Evolutionary conservation across 257 asterid species (phyloP).

Genomic region (Solanum pimpinellifolium): DNA sequence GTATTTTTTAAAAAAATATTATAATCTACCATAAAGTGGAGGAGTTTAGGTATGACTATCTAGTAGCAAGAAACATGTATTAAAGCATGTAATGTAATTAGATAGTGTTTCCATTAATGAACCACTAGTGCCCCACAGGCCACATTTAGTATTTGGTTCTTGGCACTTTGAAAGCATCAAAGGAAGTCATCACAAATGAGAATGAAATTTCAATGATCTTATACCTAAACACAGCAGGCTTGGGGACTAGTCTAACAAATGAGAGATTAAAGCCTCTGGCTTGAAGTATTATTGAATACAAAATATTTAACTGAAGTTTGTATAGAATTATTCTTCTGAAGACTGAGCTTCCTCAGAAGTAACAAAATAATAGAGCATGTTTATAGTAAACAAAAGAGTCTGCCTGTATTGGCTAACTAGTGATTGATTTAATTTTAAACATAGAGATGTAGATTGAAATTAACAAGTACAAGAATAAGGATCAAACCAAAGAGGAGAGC

Average conservation of each 20-base stretch:
- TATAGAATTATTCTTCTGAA: neutral
- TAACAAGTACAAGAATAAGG: constrained; percentile 54
- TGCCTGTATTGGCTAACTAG: neutral
- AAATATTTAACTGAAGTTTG: neutral
- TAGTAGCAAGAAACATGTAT: too few relatives aligned
- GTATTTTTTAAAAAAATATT: too few relatives aligned
- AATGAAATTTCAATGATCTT: too few relatives aligned
- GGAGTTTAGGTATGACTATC: too few relatives aligned
- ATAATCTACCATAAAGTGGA: too few relatives aligned
- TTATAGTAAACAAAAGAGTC: neutral
- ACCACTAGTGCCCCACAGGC: too few relatives aligned
- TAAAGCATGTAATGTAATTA: too few relatives aligned
- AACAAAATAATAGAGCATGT: neutral
- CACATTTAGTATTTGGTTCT: too few relatives aligned
- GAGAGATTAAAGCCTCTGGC: neutral
- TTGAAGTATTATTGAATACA: neutral
- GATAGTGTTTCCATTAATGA: too few relatives aligned
- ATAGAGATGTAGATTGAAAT: constrained; percentile 55
- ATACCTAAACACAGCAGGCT: neutral
- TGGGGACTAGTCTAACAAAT: neutral
- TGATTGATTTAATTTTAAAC: constrained; percentile 17
- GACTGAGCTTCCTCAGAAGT: neutral
- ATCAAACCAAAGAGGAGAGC: constrained; percentile 68
- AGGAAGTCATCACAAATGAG: too few relatives aligned
- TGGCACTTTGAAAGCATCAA: too few relatives aligned